Evolutionary conservation across 495 filamentous ascomycete genomes (phyloP).

Genomic region (Hypoxylon fragiforme): DNA sequence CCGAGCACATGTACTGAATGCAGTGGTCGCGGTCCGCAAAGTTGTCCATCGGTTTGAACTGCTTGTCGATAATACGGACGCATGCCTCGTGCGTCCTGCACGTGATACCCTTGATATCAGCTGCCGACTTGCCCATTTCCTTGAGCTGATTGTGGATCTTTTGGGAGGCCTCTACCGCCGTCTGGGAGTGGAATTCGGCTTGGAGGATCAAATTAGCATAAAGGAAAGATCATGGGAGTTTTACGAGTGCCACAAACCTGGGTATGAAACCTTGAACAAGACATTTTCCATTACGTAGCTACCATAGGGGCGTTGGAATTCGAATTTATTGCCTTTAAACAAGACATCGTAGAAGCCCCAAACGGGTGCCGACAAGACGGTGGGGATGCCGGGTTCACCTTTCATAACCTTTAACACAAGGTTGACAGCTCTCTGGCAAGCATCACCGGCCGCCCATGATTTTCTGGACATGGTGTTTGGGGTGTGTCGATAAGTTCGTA

Average conservation of each 20-base stretch:
- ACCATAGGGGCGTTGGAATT: slow-evolving; percentile 94
- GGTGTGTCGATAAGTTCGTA: slow-evolving; percentile 94
- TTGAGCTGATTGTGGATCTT: slow-evolving; percentile 81
- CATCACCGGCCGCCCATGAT: slow-evolving; percentile 98
- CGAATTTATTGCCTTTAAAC: slow-evolving; percentile 93
- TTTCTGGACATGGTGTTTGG: slow-evolving; percentile 99
- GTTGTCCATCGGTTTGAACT: slow-evolving; percentile 99
- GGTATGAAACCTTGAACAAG: slow-evolving; percentile 98
- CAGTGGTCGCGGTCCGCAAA: slow-evolving; percentile 99
- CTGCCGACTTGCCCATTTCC: slow-evolving; percentile 83
- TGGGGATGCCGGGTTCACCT: slow-evolving; percentile 88
- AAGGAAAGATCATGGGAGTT: background rate
- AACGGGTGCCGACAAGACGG: slow-evolving; percentile 86
- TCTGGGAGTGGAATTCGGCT: slow-evolving; percentile 99
- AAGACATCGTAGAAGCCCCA: slow-evolving; percentile 99
- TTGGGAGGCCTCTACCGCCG: slow-evolving; percentile 92
- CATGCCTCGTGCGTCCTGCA: slow-evolving; percentile 98
- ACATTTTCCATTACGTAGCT: slow-evolving; percentile 99
- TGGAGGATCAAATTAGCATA: slow-evolving; percentile 12
- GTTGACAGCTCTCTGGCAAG: slow-evolving; percentile 95
- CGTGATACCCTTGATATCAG: slow-evolving; percentile 89
- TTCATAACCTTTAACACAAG: slow-evolving; percentile 89
- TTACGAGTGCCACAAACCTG: slow-evolving; percentile 58
- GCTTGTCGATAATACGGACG: slow-evolving; percentile 99
- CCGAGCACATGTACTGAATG: slow-evolving; percentile 98